A percentile compares a stretch with the other conserved stretches of the same genome.
Evolutionary conservation across 2,329 filamentous ascomycete species (phyloP).

Genomic region (Nannizzia gypsea): DNA sequence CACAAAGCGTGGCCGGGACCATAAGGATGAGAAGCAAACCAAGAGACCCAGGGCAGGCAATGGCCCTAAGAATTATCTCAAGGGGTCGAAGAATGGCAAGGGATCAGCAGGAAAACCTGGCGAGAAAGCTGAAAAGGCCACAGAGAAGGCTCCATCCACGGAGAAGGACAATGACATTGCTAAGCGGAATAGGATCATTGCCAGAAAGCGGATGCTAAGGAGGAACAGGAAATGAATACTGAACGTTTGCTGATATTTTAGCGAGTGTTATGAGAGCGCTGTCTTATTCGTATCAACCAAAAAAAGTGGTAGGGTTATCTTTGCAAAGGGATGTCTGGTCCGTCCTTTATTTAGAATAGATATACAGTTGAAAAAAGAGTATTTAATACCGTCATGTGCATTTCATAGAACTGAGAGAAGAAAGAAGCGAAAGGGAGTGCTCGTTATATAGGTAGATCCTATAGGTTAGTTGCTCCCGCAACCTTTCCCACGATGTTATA

Average conservation of each 20-base stretch:
- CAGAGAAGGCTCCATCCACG: slow-evolving; percentile 9
- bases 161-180: slow-evolving; percentile 43
- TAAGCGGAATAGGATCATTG: slow-evolving; percentile 65
- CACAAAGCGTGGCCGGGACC: not conserved
- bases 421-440: not conserved
- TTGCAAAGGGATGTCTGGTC: not conserved
- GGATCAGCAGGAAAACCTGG: not conserved
- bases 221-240: slow-evolving; percentile 42
- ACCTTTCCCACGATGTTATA: slow-evolving; percentile 63
- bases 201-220: slow-evolving; percentile 68
- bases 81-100: slow-evolving; percentile 14
- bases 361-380: not conserved
- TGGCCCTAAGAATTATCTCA: not conserved
- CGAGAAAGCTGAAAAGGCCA: slow-evolving; percentile 8
- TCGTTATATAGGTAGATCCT: slow-evolving; percentile 3
- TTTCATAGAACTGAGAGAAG: not conserved
- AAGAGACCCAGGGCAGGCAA: slow-evolving; percentile 16
- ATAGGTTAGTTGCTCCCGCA: slow-evolving; percentile 28
- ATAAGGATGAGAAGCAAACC: slow-evolving; percentile 23
- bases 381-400: not conserved
- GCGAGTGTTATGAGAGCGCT: not conserved
- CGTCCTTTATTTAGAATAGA: not conserved
- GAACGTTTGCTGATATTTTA: not conserved
- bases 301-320: too few species aligned
- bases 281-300: not conserved